A percentile compares a stretch with the other conserved stretches of the same genome.
Evolutionary conservation across 257 asterid genomes (phyloP).

Genomic region (Cynanchum wilfordii): DNA sequence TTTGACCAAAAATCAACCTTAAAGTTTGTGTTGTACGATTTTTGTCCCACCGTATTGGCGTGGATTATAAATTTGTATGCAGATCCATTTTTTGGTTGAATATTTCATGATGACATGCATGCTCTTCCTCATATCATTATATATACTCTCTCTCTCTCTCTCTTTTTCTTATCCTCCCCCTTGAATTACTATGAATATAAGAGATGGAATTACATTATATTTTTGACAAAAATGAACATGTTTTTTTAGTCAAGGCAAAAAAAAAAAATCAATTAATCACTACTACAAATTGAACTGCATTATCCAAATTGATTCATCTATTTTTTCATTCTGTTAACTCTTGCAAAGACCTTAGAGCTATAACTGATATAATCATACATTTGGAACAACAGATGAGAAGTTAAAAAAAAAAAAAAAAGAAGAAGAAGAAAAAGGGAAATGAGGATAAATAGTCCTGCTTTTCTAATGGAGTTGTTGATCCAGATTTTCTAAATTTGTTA

Average conservation of each 20-base stretch:
- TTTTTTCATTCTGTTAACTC: neutral
- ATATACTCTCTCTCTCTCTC: neutral
- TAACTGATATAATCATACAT: neutral
- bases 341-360: neutral
- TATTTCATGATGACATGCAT: conserved; percentile 17
- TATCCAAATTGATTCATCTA: neutral
- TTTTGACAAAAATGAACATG: neutral
- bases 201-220: neutral
- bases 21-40: neutral
- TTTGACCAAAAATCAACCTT: neutral
- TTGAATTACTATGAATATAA: neutral
- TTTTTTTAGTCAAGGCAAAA: neutral
- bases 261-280: too few relatives aligned
- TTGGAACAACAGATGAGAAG: neutral
- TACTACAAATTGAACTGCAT: neutral
- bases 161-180: neutral
- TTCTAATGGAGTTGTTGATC: neutral
- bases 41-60: neutral
- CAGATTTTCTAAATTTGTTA: neutral
- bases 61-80: neutral
- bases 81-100: conserved; percentile 7
- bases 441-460: too few relatives aligned
- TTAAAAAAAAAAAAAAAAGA: neutral
- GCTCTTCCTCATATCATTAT: conserved; percentile 11
- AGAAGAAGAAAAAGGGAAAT: too few relatives aligned